phyloP scores from a whole-genome alignment of 495 filamentous ascomycete species.

The Aspergillus incahuasiensis region DNA sequence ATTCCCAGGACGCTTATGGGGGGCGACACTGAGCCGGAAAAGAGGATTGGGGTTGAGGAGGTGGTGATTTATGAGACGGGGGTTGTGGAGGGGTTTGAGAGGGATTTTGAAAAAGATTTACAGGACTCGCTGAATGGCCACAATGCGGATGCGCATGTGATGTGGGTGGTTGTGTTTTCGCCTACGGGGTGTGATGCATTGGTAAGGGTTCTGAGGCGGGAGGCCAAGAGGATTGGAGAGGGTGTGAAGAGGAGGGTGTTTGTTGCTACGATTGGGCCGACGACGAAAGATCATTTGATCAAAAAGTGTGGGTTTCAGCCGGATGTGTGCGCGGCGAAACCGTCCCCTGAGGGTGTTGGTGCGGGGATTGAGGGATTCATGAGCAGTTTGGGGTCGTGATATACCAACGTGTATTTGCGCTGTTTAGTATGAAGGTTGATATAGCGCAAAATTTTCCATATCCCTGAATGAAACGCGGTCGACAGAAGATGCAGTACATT shows the following conservation, averaged over 20 bases:
- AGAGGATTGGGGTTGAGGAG: constrained; percentile 64
- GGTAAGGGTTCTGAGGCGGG: constrained; percentile 55
- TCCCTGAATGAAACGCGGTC: neutral
- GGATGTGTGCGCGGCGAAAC: constrained; percentile 76
- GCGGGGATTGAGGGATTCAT: constrained; percentile 59
- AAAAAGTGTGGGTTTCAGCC: constrained; percentile 64
- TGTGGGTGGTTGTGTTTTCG: constrained; percentile 94
- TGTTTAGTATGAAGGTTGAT: neutral
- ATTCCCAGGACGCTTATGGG: constrained; percentile 76
- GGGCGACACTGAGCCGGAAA: constrained; percentile 29
- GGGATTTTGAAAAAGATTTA: constrained; percentile 52
- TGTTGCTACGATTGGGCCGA: constrained; percentile 89
- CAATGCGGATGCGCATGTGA: constrained; percentile 7
- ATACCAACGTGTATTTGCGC: neutral
- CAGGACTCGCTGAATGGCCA: constrained; percentile 18
- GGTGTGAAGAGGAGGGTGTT: constrained; percentile 36
- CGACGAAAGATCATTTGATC: constrained; percentile 72
- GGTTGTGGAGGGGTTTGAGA: constrained; percentile 68
- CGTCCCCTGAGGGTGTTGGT: constrained; percentile 79
- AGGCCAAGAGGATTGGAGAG: constrained; percentile 16
- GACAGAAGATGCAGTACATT: constrained; percentile 6
- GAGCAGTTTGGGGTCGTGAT: constrained; percentile 8
- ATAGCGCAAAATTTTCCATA: neutral
- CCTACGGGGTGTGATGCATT: constrained; percentile 82
- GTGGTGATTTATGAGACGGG: constrained; percentile 80